phyloP scores from a whole-genome alignment of 179 eudicot species.

The Heliamphora pulchella region DNA sequence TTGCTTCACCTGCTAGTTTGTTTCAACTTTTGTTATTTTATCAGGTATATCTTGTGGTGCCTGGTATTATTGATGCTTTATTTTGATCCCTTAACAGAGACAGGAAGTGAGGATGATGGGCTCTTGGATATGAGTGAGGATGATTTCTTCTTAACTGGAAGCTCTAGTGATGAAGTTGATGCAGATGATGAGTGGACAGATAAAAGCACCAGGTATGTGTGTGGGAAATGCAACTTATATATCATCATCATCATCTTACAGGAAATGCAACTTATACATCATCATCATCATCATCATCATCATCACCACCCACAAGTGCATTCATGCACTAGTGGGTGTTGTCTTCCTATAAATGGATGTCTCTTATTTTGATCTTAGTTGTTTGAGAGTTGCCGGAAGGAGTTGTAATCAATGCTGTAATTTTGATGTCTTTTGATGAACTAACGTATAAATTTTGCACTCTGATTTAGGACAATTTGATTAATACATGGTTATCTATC shows the following conservation, averaged over 20 bases:
- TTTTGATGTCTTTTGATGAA: neutral
- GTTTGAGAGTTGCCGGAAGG: neutral
- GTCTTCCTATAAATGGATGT: neutral
- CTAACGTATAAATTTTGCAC: neutral
- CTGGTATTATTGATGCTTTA: slow-evolving; percentile 5
- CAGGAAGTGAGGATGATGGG: slow-evolving; percentile 98
- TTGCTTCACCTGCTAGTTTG: neutral
- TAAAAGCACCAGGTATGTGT: slow-evolving; percentile 62
- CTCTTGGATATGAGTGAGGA: slow-evolving; percentile 77
- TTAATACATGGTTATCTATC: neutral
- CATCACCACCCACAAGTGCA: no score
- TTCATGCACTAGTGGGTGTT: neutral
- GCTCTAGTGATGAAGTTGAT: slow-evolving; percentile 90
- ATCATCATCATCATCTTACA: neutral
- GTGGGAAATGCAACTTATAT: neutral
- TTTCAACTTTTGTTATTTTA: slow-evolving; percentile 6
- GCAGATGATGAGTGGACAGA: slow-evolving; percentile 98
- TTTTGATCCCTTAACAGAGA: slow-evolving; percentile 45
- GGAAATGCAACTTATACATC: neutral
- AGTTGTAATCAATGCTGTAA: neutral
- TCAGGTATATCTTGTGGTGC: neutral
- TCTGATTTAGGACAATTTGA: neutral
- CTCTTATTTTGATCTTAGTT: neutral
- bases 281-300: neutral
- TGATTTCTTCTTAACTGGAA: slow-evolving; percentile 72